Evolutionary conservation across 108 stramenopile genomes (phyloP), one percentile per base, ranked within the genome.

Genomic region (Nitzschia putrida): DNA sequence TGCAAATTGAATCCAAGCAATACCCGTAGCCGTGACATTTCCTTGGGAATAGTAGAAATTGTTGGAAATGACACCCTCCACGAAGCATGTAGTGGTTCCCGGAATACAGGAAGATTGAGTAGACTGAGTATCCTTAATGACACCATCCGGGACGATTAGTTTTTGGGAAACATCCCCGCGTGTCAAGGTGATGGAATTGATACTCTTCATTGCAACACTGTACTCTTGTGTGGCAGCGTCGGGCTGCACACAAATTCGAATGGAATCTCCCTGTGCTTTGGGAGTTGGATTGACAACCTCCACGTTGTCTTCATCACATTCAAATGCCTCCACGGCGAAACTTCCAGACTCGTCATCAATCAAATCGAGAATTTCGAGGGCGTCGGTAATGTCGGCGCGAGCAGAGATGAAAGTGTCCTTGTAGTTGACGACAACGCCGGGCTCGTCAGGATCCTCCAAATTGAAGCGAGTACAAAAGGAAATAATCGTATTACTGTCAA

Each of bases 11-110:
- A 73, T 44, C 39, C 63, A 64, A 6, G 63, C 64, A 22, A 10
- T 40, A 40, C 72, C 72, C 18, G 7, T 12, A n/a, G 22, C 56
- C 47, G 52, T 43, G 7, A 73, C 57, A 10, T 39, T 47, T 16
- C 72, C 72, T 57, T 25, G 20, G 37, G 61, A 64, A 55, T 65
- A 49, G 57, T 49, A 73, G 64, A 73, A 65, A 22, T 55, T 20
- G 39, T 73, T 65, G n/a, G 63, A 64, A n/a, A 73, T 22, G 20
- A 54, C 64, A 29, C 45, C 57, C 23, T 56, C 44, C 0, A 73
- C 13, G 7, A 11, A 20, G 25, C 73, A 74, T n/a, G 64, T 23
- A 11, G 18, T 45, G 13, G 29, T 41, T 38, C 73, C 73, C 26
- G 49, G 52, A 0, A 26, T 26, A 53, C 73, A 74, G 3, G 8